These are phyloP conservation scores for Beauveria pseudobassiana DNA, from an alignment of 2,329 filamentous ascomycete genomes.

Conservation along the genomic window DNA sequence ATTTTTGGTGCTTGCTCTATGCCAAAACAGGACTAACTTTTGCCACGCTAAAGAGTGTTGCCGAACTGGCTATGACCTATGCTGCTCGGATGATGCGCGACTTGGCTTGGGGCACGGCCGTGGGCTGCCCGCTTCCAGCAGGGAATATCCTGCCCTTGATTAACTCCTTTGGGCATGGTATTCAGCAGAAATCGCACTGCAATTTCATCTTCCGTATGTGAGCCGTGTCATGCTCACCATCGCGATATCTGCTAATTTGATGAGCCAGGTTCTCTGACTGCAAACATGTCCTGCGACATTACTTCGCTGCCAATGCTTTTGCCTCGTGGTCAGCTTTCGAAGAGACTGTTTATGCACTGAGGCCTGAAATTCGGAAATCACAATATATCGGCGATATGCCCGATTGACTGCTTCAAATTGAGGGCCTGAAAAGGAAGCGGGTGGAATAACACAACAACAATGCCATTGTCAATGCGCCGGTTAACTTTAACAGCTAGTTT, in stretches of 20 bases:
- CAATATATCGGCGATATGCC: not conserved
- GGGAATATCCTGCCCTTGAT: not conserved
- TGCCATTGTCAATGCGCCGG: constrained; percentile 3
- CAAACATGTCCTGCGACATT: not conserved
- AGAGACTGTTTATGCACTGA: not conserved
- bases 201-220: not conserved
- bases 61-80: not conserved
- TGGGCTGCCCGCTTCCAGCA: not conserved
- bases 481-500: not conserved
- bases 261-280: not conserved
- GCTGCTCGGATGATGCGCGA: constrained; percentile 1
- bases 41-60: not conserved
- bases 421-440: not conserved
- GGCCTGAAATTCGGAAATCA: not conserved
- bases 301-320: not conserved
- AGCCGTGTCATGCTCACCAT: not conserved
- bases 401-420: not conserved
- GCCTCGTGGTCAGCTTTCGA: not conserved
- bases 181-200: not conserved
- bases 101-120: constrained; percentile 1
- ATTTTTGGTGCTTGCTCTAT: not conserved
- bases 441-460: not conserved
- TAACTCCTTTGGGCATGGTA: not conserved
- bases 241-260: not conserved
- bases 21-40: not conserved